Percentiles rank a stretch among this genome's conserved stretches.
These are phyloP conservation scores for Vicia villosa DNA, from an alignment of 306 rosid species.

Conservation along the genomic window DNA sequence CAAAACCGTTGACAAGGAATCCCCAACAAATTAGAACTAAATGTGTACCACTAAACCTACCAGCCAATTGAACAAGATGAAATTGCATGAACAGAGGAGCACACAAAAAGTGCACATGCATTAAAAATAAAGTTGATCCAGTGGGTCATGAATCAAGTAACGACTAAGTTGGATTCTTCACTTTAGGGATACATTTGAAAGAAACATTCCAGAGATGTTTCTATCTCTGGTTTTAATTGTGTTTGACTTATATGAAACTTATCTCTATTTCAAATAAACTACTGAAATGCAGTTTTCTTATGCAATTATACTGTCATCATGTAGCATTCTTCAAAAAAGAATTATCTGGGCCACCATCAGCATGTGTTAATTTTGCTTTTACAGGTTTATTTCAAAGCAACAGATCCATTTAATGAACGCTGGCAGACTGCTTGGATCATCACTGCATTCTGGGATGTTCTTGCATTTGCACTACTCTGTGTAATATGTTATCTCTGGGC, in stretches of 20 bases:
- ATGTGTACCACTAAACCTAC: no score
- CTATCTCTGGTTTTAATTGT: conserved; percentile 11
- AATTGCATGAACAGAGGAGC: no score
- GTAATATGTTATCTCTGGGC: conserved; percentile 97
- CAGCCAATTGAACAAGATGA: no score
- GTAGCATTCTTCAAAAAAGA: conserved; percentile 9
- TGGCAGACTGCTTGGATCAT: conserved; percentile 99
- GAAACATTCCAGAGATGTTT: conserved; percentile 3
- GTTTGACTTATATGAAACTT: conserved; percentile 27
- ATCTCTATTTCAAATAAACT: conserved; percentile 20
- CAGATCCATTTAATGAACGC: conserved; percentile 94
- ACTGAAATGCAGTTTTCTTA: conserved; percentile 2
- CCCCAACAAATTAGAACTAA: no score
- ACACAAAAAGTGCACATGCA: not conserved
- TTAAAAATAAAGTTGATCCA: conserved; percentile 20
- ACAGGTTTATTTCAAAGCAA: conserved; percentile 93
- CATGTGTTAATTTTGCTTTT: conserved; percentile 25
- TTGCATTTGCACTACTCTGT: conserved; percentile 77
- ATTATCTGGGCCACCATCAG: conserved; percentile 15
- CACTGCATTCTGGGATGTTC: conserved; percentile 94
- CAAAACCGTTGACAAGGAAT: no score
- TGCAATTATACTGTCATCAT: conserved; percentile 20
- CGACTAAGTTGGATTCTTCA: conserved; percentile 9
- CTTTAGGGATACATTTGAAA: conserved; percentile 6
- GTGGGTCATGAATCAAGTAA: not conserved